Conservation (phyloP, 768 basidiomycete genomes). For the Neoboletus brunneissimus region DNA sequence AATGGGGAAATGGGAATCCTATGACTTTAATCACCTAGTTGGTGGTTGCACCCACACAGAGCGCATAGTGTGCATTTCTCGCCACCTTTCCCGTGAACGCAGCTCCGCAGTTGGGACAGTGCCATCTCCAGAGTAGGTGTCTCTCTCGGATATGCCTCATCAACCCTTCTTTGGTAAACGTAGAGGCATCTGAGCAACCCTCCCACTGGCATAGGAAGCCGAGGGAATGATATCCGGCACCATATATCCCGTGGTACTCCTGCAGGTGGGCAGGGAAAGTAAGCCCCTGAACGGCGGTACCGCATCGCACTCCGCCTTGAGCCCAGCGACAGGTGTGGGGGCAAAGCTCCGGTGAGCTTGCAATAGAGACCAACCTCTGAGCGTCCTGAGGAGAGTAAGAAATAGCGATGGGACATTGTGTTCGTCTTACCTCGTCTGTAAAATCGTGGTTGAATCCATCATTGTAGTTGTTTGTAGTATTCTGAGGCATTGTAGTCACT, state of each 20-base stretch:
- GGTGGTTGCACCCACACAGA: slow-evolving; percentile 4
- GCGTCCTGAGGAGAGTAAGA: slow-evolving; percentile 23
- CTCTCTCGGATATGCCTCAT: slow-evolving; percentile 27
- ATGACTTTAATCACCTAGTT: slow-evolving; percentile 1
- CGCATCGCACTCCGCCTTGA: slow-evolving; percentile 13
- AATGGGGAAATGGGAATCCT: background rate
- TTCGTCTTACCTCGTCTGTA: slow-evolving; percentile 26
- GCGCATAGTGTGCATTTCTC: slow-evolving; percentile 20
- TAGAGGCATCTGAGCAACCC: slow-evolving; percentile 17
- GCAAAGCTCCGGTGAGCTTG: slow-evolving; percentile 27
- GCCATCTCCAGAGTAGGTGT: slow-evolving; percentile 26
- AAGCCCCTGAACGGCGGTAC: slow-evolving; percentile 14
- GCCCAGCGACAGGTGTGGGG: slow-evolving; percentile 26
- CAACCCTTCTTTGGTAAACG: slow-evolving; percentile 20
- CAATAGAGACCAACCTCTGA: slow-evolving; percentile 24
- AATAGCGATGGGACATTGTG: background rate
- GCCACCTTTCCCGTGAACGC: slow-evolving; percentile 11
- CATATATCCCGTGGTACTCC: slow-evolving; percentile 20
- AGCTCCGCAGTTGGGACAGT: slow-evolving; percentile 22
- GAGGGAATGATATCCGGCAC: background rate
- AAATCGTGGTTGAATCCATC: slow-evolving; percentile 31
- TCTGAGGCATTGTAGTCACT: slow-evolving; percentile 19
- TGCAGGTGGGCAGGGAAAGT: slow-evolving; percentile 17
- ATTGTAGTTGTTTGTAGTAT: slow-evolving; percentile 4
- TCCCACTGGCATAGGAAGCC: slow-evolving; percentile 26